These are phyloP conservation scores for Nannochloropsis salina DNA, from an alignment of 108 stramenopile species.

Conservation along the genomic window DNA sequence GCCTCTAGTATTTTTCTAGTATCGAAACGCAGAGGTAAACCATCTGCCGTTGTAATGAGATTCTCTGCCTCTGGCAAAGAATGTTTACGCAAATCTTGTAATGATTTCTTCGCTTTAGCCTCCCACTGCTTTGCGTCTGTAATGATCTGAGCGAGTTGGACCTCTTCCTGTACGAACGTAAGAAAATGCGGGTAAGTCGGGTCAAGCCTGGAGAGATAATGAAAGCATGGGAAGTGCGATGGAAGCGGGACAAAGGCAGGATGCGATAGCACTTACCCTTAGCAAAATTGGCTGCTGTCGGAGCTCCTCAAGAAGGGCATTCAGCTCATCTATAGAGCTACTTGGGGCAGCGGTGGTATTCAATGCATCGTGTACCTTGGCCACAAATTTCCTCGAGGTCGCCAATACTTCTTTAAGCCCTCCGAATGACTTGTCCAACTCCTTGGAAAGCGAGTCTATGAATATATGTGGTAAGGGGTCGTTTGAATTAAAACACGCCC, in stretches of 20 bases:
- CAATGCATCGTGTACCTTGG: constrained; percentile 16
- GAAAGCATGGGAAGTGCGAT: no score
- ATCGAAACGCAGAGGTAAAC: not conserved
- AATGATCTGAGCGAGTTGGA: not conserved
- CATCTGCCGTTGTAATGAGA: not conserved
- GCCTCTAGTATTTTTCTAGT: not conserved
- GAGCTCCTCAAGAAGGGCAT: not conserved
- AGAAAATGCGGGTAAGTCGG: no score
- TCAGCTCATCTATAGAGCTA: not conserved
- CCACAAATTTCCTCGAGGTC: not conserved
- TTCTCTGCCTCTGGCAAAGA: not conserved
- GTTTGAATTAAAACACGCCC: not conserved
- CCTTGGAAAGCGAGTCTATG: not conserved
- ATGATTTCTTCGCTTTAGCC: not conserved
- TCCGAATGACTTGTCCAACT: not conserved
- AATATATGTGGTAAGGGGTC: not conserved
- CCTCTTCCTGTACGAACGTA: not conserved
- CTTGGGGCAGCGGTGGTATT: not conserved
- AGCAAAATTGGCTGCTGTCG: not conserved
- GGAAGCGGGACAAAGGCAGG: no score
- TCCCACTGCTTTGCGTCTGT: not conserved
- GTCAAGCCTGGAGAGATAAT: no score
- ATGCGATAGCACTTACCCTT: not conserved
- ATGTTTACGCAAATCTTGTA: not conserved
- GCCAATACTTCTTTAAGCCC: constrained; percentile 8